Evolutionary conservation across 306 rosid genomes (phyloP).

Genomic region (Begonia fuchsioides): DNA sequence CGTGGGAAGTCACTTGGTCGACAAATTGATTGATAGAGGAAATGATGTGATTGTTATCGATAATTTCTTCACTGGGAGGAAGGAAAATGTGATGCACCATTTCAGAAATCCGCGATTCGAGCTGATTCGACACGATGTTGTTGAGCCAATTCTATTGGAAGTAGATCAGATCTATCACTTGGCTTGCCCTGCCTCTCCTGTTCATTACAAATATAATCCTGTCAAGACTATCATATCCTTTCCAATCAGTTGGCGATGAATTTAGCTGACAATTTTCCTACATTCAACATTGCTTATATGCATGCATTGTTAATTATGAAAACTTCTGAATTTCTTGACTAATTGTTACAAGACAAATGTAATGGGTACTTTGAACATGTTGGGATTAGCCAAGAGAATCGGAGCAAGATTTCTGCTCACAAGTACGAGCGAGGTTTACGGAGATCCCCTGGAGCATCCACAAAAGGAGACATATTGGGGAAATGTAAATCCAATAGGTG

Average conservation of each 20-base stretch:
- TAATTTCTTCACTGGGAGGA: conserved; percentile 85
- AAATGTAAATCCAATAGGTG: conserved; percentile 95
- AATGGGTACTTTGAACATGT: conserved; percentile 93
- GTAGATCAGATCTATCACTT: conserved; percentile 97
- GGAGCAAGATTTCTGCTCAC: conserved; percentile 92
- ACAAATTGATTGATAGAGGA: conserved; percentile 77
- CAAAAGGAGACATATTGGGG: conserved; percentile 98
- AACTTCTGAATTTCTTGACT: conserved; percentile 25
- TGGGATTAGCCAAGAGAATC: conserved; percentile 91
- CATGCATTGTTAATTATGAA: no score
- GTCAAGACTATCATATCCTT: conserved; percentile 98
- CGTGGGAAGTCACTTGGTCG: conserved; percentile 83
- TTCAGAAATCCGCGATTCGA: conserved; percentile 80
- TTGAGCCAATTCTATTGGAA: conserved; percentile 78
- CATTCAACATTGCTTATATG: no score
- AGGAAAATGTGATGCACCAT: conserved; percentile 89
- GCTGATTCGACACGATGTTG: conserved; percentile 92
- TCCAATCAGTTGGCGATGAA: neutral
- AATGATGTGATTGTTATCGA: conserved; percentile 88
- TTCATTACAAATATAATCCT: conserved; percentile 91
- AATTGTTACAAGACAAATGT: conserved; percentile 87
- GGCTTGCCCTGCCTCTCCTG: conserved; percentile 94
- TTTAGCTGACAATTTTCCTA: no score
- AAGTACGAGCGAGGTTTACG: conserved; percentile 94
- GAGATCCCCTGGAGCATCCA: conserved; percentile 95